Base-by-base conservation (phyloP, 208 protist genomes). In the Trypanosoma mega region DNA sequence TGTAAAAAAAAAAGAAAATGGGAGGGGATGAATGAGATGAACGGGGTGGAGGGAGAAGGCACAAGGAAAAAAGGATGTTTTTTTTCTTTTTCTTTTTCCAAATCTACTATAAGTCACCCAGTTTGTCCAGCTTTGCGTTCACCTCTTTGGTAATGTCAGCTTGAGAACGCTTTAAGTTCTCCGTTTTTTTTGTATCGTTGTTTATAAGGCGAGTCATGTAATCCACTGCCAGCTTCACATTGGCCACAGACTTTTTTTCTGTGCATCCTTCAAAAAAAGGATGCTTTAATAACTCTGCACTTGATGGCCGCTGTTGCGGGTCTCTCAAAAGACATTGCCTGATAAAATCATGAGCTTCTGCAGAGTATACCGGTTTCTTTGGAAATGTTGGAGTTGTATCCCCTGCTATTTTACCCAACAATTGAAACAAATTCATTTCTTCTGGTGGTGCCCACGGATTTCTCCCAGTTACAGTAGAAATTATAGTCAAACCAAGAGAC, bases 401-500 rank as follows among this genome's bases (percentile, higher is more conserved):
- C 30, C 87, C 82, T 26, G 83, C 72, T 53, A 94, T 88, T 55
- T 89, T 90, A 14, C 71, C 74, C 4, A 94, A 62, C 12, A 94
- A 73, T 68, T 92, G 78, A 56, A 91, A 95, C 36, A 95, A 68
- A 48, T 91, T 95, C 82, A 92, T 90, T 46, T 92, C 80, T 31
- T 91, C 85, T 18, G 88, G 82, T 43, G 88, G 85, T 8, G 85
- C 85, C 85, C 88, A 95, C 18, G 88, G 88, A 64, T 95, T 92
- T 33, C 79, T 80, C 0, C 88, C 88, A 0, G 83, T 91, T 33
- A 90, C 83, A 4, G 84, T 85, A 14, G 83, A 67, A 34, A 95
- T 83, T 63, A 97, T 72, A 23, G 89, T 94, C 18, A 98, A 70
- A 2, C 94, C 94, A 5, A 97, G 74, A 12, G 88, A 93, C 92